Conservation (phyloP, 2,329 filamentous ascomycete genomes). For the Fusarium sacchari region DNA sequence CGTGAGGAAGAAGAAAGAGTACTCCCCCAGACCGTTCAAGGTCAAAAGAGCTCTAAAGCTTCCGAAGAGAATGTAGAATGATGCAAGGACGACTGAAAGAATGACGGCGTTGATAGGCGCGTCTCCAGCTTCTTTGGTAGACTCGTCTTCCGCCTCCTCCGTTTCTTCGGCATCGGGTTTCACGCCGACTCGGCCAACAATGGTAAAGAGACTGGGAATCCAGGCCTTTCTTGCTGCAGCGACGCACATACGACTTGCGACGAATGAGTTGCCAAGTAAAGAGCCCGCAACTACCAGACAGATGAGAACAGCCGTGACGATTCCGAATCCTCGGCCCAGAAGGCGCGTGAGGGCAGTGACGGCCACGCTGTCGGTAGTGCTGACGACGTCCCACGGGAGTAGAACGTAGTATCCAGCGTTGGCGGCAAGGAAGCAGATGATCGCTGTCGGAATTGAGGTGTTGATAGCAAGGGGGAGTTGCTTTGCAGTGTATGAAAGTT, state of each 20-base stretch:
- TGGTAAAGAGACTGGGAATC: conserved; percentile 58
- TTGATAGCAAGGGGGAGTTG: conserved; percentile 71
- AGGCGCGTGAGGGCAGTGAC: conserved; percentile 68
- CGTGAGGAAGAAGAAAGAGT: conserved; percentile 72
- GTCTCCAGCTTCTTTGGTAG: conserved; percentile 51
- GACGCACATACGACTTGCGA: conserved; percentile 69
- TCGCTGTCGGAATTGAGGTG: conserved; percentile 67
- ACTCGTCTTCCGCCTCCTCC: not conserved
- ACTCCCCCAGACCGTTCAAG: conserved; percentile 68
- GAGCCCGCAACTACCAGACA: conserved; percentile 71
- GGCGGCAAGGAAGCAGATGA: conserved; percentile 67
- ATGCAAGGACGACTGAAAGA: conserved; percentile 59
- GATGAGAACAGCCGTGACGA: conserved; percentile 65
- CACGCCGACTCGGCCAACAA: conserved; percentile 57
- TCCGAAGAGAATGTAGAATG: conserved; percentile 68
- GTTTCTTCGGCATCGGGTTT: conserved; percentile 7
- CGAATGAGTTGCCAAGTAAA: conserved; percentile 70
- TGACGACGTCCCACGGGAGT: conserved; percentile 67
- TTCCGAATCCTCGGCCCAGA: conserved; percentile 63
- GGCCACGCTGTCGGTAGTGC: conserved; percentile 69
- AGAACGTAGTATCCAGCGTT: conserved; percentile 72
- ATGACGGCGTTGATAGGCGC: conserved; percentile 65
- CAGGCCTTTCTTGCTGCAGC: conserved; percentile 64
- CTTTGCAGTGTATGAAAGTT: conserved; percentile 60
- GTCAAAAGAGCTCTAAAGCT: conserved; percentile 70